Evolutionary conservation across 495 filamentous ascomycete species (phyloP), one percentile per base, ranked within the genome.

Genomic region (Aspergillus panamensis): DNA sequence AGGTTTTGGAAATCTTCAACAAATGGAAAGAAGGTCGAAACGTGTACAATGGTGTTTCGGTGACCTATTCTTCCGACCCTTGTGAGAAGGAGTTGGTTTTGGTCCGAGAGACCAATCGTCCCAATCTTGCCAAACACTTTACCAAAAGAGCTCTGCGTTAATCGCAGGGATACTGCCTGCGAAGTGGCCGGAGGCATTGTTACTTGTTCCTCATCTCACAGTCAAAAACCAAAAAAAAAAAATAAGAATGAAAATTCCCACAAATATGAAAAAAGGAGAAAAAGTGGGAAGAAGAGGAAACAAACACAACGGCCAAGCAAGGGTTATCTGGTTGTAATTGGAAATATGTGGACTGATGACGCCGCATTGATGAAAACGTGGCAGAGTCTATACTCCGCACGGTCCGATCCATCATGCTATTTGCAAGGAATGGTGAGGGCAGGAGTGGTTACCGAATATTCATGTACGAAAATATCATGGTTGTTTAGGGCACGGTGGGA

Each of bases 41-140:
- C 39, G 58, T 60, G 44, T 73, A 73, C 51, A 53, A 53, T 39
- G 69, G 61, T 29, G 64, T 73, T 33, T 66, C 60, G 8, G 69
- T 72, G 51, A 66, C 71, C 16, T 73, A 62, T 48, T 72, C 71
- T 20, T 64, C 67, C 44, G 71, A 73, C 47, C 71, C 71, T 6
- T 73, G 71, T 51, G 71, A 73, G 57, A 71, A 69, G 58, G 66
- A 71, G 48, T 43, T 73, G 30, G 57, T 56, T 17, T 53, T 73
- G 50, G 54, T 61, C 48, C 57, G 54, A 16, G 62, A 68, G 37
- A 57, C 44, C 50, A 54, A 53, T 17, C 59, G 65, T n/a, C 53
- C 61, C 13, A 53, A 43, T 25, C 30, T 55, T 35, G 57, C 51
- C 54, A 64, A 62, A 55, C 50, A 59, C 43, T 56, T 56, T 32